Percentiles rank a stretch among this genome's conserved stretches.
phyloP scores from a whole-genome alignment of 768 basidiomycete species.

The Xerocomellus dryophilus region DNA sequence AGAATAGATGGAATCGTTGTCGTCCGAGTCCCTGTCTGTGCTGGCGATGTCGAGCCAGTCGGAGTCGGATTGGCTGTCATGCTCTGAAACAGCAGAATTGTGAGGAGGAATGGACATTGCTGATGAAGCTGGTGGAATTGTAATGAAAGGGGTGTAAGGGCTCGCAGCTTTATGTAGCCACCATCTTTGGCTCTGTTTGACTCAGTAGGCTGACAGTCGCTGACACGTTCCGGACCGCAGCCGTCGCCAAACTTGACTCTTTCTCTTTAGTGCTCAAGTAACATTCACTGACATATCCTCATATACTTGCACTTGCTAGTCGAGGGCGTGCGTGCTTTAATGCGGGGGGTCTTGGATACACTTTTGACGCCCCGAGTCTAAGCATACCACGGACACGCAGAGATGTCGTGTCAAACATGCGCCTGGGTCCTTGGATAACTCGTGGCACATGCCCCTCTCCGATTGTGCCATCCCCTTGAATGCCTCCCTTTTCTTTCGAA shows the following conservation, averaged over 20 bases:
- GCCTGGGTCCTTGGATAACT: slow-evolving; percentile 48
- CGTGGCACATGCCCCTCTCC: slow-evolving; percentile 47
- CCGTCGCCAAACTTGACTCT: background rate
- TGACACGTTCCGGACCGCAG: background rate
- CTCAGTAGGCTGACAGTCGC: background rate
- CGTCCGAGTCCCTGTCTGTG: slow-evolving; percentile 60
- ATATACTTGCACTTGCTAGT: slow-evolving; percentile 35
- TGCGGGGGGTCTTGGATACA: slow-evolving; percentile 35
- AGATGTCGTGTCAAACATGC: slow-evolving; percentile 59
- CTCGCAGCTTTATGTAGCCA: slow-evolving; percentile 26
- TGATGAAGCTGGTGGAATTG: slow-evolving; percentile 21
- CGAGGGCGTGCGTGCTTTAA: slow-evolving; percentile 45
- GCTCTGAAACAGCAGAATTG: slow-evolving; percentile 52
- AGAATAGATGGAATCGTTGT: slow-evolving; percentile 63
- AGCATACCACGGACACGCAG: slow-evolving; percentile 36
- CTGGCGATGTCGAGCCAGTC: slow-evolving; percentile 82
- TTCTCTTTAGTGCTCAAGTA: too few relatives aligned
- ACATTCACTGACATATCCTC: slow-evolving; percentile 36
- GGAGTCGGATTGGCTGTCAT: slow-evolving; percentile 69
- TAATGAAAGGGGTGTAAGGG: slow-evolving; percentile 30
- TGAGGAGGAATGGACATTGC: slow-evolving; percentile 36
- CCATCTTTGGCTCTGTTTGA: slow-evolving; percentile 31
- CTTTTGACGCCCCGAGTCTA: slow-evolving; percentile 10
- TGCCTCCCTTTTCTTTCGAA: slow-evolving; percentile 21
- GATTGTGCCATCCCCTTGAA: slow-evolving; percentile 38